Base-by-base conservation (phyloP, 192 early-diverging fungal species). In the Umbelopsis isabellina region DNA sequence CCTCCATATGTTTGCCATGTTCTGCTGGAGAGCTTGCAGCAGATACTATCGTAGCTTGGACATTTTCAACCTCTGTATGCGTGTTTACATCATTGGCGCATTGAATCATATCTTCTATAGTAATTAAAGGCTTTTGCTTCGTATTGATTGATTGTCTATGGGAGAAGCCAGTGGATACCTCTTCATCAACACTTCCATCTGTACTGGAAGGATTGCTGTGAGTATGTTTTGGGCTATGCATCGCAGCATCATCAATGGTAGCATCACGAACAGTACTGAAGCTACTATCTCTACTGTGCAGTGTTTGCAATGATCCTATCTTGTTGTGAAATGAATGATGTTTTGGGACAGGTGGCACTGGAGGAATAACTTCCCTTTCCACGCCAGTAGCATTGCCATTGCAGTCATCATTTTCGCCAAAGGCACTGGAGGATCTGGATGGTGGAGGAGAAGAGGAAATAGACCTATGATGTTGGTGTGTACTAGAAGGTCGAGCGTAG, bases 261-360 rank as follows among this genome's bases (percentile, higher is more conserved):
- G 33, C 23, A 18, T 33, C 52, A 45, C 46, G 49, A 23, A 49
- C 25, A 1, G 52, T 12, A 27, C 41, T 68, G 4, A 48, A 51
- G 3, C 35, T 49, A 47, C 47, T 70, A 47, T 46, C 27, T 8
- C 49, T 23, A 37, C 64, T 67, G 27, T 46, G 45, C 12, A 52
- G 4, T 11, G 12, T 44, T 20, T 27, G 37, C n/a, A 71, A 10
- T 27, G 69, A n/a, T 3, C 16, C 73, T 21, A 20, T 52, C 20
- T 37, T 65, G 21, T 55, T 46, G 16, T 55, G 66, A 47, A 66
- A 64, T 6, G 74, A 65, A 66, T 70, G 74, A 11, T 70, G 67
- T 22, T 68, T 67, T n/a, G 76, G 76, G 15, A 77, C 71, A 6
- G 76, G 76, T 10, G 74, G 74, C 1, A 75, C 74, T 16, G 76